Base-by-base conservation (phyloP, 2,329 filamentous ascomycete species). In the Phaeosphaeria sp. region DNA sequence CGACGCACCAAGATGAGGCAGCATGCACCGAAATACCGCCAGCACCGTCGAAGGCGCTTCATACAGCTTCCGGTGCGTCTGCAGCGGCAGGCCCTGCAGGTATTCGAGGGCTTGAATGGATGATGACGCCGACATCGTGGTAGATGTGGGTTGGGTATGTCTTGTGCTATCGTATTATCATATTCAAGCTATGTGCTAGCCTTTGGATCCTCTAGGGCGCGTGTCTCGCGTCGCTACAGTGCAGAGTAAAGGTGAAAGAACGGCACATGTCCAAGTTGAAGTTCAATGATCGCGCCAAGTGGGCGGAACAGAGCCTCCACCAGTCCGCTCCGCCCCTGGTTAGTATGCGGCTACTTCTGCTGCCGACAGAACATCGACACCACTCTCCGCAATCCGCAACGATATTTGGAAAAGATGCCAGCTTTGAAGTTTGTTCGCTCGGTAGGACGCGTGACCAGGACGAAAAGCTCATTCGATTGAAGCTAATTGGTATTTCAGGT, bases 1-100 rank as follows among this genome's bases (percentile, higher is more conserved):
- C 11, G 6, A 53, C 54, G 72, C 83, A 93, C 91, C 92, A 60
- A 98, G 81, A 73, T 96, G 91, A 56, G 95, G 92, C 57, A 99
- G 86, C 93, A 99, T 97, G 80, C 95, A 93, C 67, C 95, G 88
- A 77, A 98, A 98, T 72, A 99, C 93, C 66, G 95, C 95, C 65
- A 99, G 88, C 39, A 93, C 91, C 1, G 95, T 97, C 43, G 94
- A 96, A 27, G 95, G 95, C 82, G 97, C 93, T 80, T 93, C 90
- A 83, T 99, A 99, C 46, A 99, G 85, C 78, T 92, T 90, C 75
- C 88, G 87, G 78, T 98, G 97, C 36, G 92, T 96, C 43, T 91
- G 92, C 63, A 93, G 92, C 50, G 91, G 91, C 72, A 96, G 89
- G 76, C 89, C 88, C 84, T 98, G 93, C 76, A 98, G 89, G 80